Conservation (phyloP, 2,329 filamentous ascomycete genomes). For the Alternaria brassicicola region DNA sequence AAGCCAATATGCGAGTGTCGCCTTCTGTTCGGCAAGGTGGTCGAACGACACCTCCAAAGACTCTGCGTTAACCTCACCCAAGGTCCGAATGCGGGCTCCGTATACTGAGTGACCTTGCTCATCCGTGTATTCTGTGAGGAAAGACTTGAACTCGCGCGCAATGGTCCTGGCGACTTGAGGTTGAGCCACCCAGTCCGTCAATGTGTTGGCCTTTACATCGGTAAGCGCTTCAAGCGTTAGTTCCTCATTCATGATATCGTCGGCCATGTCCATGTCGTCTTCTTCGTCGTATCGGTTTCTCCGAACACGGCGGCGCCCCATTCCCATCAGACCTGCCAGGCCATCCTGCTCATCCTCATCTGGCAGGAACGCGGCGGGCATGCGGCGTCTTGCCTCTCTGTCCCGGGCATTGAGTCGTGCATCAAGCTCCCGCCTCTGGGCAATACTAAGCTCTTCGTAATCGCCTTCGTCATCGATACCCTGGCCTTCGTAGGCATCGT, state of each 20-base stretch:
- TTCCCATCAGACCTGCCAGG: constrained; percentile 81
- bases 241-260: constrained; percentile 94
- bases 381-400: constrained; percentile 68
- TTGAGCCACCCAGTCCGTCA: constrained; percentile 94
- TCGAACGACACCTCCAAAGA: constrained; percentile 96
- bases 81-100: constrained; percentile 87
- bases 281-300: constrained; percentile 95
- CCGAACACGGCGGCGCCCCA: constrained; percentile 81
- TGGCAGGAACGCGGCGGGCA: constrained; percentile 75
- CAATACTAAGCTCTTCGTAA: constrained; percentile 72
- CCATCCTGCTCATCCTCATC: constrained; percentile 87
- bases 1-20: constrained; percentile 92
- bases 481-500: constrained; percentile 68
- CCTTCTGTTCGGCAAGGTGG: constrained; percentile 87
- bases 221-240: constrained; percentile 87
- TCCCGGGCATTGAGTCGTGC: constrained; percentile 76
- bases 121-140: constrained; percentile 95
- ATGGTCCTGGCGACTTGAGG: constrained; percentile 91
- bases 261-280: constrained; percentile 86
- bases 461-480: constrained; percentile 84
- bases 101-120: constrained; percentile 90
- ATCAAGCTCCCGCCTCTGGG: constrained; percentile 72
- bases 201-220: constrained; percentile 89
- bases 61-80: constrained; percentile 97
- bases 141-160: constrained; percentile 95